Base-by-base conservation (phyloP, 1,284 basidiomycete species). In the Apiotrichum sp. region DNA sequence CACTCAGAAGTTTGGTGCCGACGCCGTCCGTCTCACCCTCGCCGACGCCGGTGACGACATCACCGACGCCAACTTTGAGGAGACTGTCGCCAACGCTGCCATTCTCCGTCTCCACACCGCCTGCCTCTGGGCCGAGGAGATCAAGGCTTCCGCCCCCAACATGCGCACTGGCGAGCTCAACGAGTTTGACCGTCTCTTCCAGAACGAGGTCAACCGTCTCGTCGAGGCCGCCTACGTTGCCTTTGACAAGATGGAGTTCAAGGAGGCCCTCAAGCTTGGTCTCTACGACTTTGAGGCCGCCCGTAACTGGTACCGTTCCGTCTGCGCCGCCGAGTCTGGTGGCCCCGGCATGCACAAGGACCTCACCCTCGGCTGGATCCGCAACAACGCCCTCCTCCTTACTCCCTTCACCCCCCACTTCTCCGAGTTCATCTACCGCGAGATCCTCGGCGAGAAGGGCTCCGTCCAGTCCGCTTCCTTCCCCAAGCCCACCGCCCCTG, bases 41-140 rank as follows among this genome's bases (percentile, higher is more conserved):
- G 96, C 96, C 39, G 95, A 98, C 79, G 93, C 93, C 32, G 96
- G 96, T 36, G 96, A 98, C 74, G 91, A 93, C 57, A 85, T 98
- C 67, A 93, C 97, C 75, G 95, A 98, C 77, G 74, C 74, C 56
- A 77, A 75, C 73, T 99, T 98, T 68, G 96, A 99, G 74, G 96
- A 98, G 81, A 92, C 93, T 79, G 91, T 89, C 10, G 96, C 96
- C 16, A 99, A 98, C 72, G 93, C 96, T 22, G 93, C 93, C 65
- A 98, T 99, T 72, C 78, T 98, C 69, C 85, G 96, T 59, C 79
- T 99, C 60, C 88, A 95, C 77, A 98, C 95, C 0, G 80, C 97
- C 64, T 81, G 93, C 63, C 83, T 82, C 6, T 98, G 95, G 93
- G 93, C 90, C 67, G 86, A 93, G 87, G 91, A 93, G 65, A 86